A percentile compares a stretch with the other conserved stretches of the same genome.
phyloP scores from a whole-genome alignment of 139 green algal species.

The Volvox reticuliferus region DNA sequence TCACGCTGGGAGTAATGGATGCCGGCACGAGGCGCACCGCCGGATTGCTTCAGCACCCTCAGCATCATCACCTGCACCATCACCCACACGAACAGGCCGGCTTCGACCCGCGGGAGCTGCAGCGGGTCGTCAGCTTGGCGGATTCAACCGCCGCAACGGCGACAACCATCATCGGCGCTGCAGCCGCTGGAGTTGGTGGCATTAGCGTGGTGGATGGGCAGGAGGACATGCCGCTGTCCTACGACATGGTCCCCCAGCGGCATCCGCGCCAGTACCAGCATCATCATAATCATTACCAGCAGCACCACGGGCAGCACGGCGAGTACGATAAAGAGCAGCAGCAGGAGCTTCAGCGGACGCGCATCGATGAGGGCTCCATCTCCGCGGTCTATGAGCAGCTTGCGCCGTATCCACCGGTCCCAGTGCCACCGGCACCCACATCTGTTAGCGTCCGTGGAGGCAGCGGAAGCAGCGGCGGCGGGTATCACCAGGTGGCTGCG shows the following conservation, averaged over 20 bases:
- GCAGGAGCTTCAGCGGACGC: background rate
- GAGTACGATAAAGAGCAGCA: background rate
- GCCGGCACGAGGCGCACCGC: background rate
- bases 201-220: too few relatives aligned
- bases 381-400: background rate
- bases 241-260: too few relatives aligned
- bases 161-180: background rate
- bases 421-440: too few relatives aligned
- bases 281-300: background rate
- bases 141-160: background rate
- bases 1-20: slow-evolving; percentile 18
- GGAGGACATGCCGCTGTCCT: too few relatives aligned
- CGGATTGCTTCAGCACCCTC: too few relatives aligned
- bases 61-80: too few relatives aligned
- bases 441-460: too few relatives aligned
- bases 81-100: too few relatives aligned
- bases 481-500: background rate
- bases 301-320: background rate
- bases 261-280: background rate
- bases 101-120: background rate
- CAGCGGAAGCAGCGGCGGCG: background rate
- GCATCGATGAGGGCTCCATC: background rate
- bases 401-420: background rate
- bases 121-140: background rate
- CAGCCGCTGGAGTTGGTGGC: background rate